These are phyloP conservation scores for Kwoniella pini DNA, from an alignment of 768 basidiomycete species.

Conservation along the genomic window DNA sequence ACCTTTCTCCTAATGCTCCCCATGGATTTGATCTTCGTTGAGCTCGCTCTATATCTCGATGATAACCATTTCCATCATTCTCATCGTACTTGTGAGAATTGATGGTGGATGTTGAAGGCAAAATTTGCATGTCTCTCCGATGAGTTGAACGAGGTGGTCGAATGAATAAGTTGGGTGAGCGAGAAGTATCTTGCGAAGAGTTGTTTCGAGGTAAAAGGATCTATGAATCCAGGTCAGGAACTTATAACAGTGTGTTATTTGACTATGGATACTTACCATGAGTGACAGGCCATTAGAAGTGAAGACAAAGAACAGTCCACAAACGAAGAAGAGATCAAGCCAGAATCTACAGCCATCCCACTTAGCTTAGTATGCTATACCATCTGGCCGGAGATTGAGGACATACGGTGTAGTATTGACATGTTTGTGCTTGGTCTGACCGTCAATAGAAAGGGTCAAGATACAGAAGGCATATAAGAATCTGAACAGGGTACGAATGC, in stretches of 20 bases:
- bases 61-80: not conserved
- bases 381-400: too few species aligned
- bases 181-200: constrained; percentile 16
- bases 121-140: constrained; percentile 2
- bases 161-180: constrained; percentile 30
- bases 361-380: too few species aligned
- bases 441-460: constrained; percentile 33
- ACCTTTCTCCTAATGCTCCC: constrained; percentile 36
- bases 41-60: not conserved
- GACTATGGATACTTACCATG: constrained; percentile 30
- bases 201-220: constrained; percentile 42
- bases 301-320: constrained; percentile 35
- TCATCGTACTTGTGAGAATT: constrained; percentile 4
- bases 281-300: constrained; percentile 37
- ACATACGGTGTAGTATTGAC: constrained; percentile 37
- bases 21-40: constrained; percentile 23
- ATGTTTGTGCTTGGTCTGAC: constrained; percentile 25
- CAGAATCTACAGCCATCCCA: constrained; percentile 39
- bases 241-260: too few species aligned
- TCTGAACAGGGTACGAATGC: constrained; percentile 35
- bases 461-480: constrained; percentile 30
- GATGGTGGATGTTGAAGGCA: constrained; percentile 9
- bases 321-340: constrained; percentile 27
- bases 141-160: constrained; percentile 5
- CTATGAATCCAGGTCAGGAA: constrained; percentile 22